Evolutionary conservation across 1,284 basidiomycete species (phyloP).

Genomic region (Naganishia liquefaciens): DNA sequence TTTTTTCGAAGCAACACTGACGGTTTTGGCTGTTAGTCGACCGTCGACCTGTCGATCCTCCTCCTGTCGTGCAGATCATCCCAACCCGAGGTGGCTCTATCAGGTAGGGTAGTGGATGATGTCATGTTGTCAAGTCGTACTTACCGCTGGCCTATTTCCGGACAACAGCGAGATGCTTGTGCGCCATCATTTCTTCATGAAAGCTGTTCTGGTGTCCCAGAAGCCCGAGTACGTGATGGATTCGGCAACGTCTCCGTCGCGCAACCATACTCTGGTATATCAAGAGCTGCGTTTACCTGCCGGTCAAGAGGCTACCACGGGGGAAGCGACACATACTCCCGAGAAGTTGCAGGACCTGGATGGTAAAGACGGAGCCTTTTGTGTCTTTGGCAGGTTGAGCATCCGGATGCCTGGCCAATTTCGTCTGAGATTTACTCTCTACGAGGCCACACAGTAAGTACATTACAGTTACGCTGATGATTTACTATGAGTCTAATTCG

Average conservation of each 20-base stretch:
- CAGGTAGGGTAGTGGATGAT: neutral
- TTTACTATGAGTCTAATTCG: neutral
- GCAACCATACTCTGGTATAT: constrained; percentile 36
- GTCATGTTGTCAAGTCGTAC: neutral
- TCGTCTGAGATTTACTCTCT: constrained; percentile 51
- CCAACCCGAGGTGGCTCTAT: constrained; percentile 30
- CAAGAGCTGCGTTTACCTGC: constrained; percentile 47
- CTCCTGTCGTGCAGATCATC: constrained; percentile 50
- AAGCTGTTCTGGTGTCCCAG: constrained; percentile 40
- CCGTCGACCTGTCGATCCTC: constrained; percentile 54
- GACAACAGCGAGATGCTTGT: constrained; percentile 20
- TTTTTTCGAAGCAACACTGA: neutral
- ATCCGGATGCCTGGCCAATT: constrained; percentile 53
- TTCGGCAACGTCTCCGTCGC: constrained; percentile 11
- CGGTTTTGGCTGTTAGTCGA: constrained; percentile 41
- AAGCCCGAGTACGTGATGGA: constrained; percentile 1
- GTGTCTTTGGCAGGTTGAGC: constrained; percentile 54
- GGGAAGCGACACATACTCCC: constrained; percentile 52
- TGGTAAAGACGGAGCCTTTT: constrained; percentile 46
- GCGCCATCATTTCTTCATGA: constrained; percentile 33
- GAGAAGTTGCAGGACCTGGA: constrained; percentile 50
- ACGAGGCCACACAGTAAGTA: constrained; percentile 50
- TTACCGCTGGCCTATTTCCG: no score
- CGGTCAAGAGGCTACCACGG: constrained; percentile 52
- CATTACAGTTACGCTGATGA: no score